Conservation (phyloP, 2,329 filamentous ascomycete genomes). For the Achaetomium macrosporum region DNA sequence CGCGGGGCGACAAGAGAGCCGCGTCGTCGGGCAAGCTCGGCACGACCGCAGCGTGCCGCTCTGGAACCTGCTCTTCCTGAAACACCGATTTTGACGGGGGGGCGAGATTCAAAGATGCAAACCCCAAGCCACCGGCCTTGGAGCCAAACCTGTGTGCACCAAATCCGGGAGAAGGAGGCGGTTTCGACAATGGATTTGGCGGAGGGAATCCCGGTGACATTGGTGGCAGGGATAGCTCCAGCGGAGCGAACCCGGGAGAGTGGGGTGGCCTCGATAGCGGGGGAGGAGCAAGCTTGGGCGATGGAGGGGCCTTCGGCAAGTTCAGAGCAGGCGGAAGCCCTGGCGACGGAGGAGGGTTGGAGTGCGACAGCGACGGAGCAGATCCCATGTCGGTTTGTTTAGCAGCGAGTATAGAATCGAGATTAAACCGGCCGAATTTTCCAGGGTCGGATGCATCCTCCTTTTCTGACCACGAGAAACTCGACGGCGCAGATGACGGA, state of each 20-base stretch:
- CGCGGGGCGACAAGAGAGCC: conserved; percentile 64
- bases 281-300: conserved; percentile 30
- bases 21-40: conserved; percentile 41
- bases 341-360: conserved; percentile 26
- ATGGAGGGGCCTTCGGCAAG: conserved; percentile 32
- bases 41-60: conserved; percentile 34
- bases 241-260: conserved; percentile 17
- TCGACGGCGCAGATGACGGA: conserved; percentile 62
- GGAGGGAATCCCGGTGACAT: conserved; percentile 27
- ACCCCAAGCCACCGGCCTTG: conserved; percentile 22
- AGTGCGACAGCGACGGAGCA: conserved; percentile 19
- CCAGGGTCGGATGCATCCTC: conserved; percentile 39
- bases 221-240: conserved; percentile 8
- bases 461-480: conserved; percentile 52
- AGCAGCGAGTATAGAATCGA: conserved; percentile 35
- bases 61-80: conserved; percentile 19
- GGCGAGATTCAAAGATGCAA: conserved; percentile 24
- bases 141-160: conserved; percentile 35
- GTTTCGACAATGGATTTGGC: conserved; percentile 28
- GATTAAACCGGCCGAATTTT: conserved; percentile 37
- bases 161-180: conserved; percentile 17
- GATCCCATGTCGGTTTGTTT: conserved; percentile 29
- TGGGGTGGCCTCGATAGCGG: conserved; percentile 11
- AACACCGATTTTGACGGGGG: conserved; percentile 10
- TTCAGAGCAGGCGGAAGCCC: conserved; percentile 15